Percentiles rank a stretch among this genome's conserved stretches.
These are phyloP conservation scores for Yamagishiella unicocca DNA, from an alignment of 139 green algal genomes.

Conservation along the genomic window DNA sequence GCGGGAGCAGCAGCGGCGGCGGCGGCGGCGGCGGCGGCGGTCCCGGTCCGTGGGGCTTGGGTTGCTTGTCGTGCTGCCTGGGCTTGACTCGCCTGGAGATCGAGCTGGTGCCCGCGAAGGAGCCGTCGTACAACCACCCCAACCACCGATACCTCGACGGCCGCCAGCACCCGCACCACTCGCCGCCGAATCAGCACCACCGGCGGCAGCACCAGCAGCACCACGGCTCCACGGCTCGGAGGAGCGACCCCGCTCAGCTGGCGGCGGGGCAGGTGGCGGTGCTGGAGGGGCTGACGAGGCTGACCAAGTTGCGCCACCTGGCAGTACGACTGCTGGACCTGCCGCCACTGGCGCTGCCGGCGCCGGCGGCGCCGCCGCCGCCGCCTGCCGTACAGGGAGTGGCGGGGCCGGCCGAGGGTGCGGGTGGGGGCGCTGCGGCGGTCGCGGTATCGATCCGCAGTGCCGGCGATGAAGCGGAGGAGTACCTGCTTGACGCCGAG, in stretches of 20 bases:
- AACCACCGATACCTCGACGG: too few relatives aligned
- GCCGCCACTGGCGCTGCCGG: not conserved
- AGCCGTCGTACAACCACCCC: too few relatives aligned
- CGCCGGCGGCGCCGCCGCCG: not conserved
- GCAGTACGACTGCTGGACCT: slow-evolving; percentile 1
- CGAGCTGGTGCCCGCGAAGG: not conserved
- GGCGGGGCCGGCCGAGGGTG: not conserved
- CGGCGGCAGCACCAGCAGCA: not conserved
- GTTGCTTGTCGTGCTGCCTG: not conserved
- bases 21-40: not conserved
- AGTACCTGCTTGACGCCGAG: not conserved
- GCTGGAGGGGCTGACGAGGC: slow-evolving; percentile 5
- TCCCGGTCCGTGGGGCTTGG: not conserved
- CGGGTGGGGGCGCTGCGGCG: not conserved
- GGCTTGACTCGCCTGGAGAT: not conserved
- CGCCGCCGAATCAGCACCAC: too few relatives aligned
- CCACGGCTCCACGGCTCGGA: not conserved
- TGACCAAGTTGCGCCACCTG: not conserved
- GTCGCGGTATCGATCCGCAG: not conserved
- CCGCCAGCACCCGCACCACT: too few relatives aligned
- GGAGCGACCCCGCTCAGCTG: not conserved
- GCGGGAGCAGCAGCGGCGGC: too few relatives aligned
- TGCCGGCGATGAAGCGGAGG: not conserved
- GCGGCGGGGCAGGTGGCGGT: not conserved
- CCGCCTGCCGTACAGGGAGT: not conserved